Evolutionary conservation across 352 stramenopile species (phyloP).

Genomic region (Phytophthora megakarya): DNA sequence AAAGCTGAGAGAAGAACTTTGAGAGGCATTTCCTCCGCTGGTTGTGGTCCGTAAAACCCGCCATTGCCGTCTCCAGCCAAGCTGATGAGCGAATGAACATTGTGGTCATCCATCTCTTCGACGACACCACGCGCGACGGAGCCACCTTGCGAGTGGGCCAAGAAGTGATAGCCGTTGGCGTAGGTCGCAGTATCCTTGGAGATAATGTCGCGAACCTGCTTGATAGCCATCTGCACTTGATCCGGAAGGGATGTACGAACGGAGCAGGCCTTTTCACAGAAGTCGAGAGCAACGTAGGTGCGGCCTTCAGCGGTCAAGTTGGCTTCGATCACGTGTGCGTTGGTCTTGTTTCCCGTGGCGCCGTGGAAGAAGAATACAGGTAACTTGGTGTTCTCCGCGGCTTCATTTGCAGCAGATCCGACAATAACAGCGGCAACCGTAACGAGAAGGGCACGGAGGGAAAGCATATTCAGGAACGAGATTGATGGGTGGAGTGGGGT

Average conservation of each 20-base stretch:
- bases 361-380: constrained; percentile 63
- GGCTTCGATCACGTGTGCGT: constrained; percentile 35
- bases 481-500: background rate
- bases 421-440: constrained; percentile 10
- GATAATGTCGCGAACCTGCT: constrained; percentile 41
- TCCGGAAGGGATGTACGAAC: constrained; percentile 33
- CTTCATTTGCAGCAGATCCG: constrained; percentile 13
- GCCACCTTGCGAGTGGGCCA: constrained; percentile 55
- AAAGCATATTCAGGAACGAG: constrained; percentile 13
- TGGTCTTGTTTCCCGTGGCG: constrained; percentile 35
- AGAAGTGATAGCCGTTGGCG: constrained; percentile 56
- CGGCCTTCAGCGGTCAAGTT: constrained; percentile 46
- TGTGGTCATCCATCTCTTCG: constrained; percentile 66
- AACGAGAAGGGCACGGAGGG: constrained; percentile 16
- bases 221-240: constrained; percentile 55
- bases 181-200: constrained; percentile 35
- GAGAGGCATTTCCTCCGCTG: constrained; percentile 35
- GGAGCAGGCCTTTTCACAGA: constrained; percentile 52
- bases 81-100: constrained; percentile 50
- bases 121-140: constrained; percentile 50
- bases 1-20: constrained; percentile 42
- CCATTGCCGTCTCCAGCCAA: constrained; percentile 52
- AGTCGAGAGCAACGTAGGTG: constrained; percentile 46
- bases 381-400: constrained; percentile 6
- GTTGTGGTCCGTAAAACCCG: constrained; percentile 57